Percentiles rank a stretch among this genome's conserved stretches.
Conservation (phyloP, 2,329 filamentous ascomycete genomes). For the Pseudophaeomoniella oleicola region DNA sequence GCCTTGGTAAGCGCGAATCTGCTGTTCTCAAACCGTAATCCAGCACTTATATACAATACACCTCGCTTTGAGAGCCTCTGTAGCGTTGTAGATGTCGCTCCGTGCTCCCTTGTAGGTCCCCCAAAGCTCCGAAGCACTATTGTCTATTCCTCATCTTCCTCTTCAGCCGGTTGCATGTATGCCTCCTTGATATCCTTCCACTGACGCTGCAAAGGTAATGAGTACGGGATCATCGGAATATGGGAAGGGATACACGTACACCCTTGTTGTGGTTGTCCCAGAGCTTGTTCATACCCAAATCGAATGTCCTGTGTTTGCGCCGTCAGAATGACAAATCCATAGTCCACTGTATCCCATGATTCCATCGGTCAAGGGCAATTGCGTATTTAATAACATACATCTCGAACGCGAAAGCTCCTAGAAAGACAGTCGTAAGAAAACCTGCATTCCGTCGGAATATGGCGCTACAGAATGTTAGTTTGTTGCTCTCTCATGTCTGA, state of each 20-base stretch:
- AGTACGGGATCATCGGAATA: constrained; percentile 3
- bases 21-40: no score
- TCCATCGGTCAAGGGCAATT: no score
- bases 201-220: constrained; percentile 56
- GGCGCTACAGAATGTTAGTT: constrained; percentile 39
- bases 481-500: no score
- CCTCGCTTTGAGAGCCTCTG: neutral
- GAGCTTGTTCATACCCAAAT: constrained; percentile 32
- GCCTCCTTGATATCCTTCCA: constrained; percentile 97
- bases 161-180: constrained; percentile 61
- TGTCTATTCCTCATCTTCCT: constrained; percentile 38
- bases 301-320: neutral
- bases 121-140: neutral
- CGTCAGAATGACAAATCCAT: no score
- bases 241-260: constrained; percentile 44
- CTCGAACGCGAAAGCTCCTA: constrained; percentile 77
- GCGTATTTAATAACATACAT: constrained; percentile 69
- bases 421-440: constrained; percentile 80
- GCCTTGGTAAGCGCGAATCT: no score
- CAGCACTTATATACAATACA: neutral
- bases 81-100: neutral
- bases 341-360: no score
- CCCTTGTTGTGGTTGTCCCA: constrained; percentile 89
- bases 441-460: constrained; percentile 76
- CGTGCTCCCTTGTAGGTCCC: neutral